These are phyloP conservation scores for Monarda citriodora DNA, from an alignment of 305 asterid species.

Conservation along the genomic window DNA sequence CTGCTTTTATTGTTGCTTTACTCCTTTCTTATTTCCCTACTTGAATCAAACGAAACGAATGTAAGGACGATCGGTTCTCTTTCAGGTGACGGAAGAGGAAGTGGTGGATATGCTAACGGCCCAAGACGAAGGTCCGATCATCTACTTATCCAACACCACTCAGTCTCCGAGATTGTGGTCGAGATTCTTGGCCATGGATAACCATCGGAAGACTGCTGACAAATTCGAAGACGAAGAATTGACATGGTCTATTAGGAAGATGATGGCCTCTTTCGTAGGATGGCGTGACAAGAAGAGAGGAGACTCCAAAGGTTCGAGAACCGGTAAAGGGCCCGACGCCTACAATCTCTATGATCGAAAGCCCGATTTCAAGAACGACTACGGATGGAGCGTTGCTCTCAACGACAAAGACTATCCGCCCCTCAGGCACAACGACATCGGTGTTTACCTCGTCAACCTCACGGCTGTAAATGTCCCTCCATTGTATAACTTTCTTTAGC, in stretches of 20 bases:
- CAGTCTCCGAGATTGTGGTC: conserved; percentile 53
- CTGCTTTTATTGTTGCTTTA: no score
- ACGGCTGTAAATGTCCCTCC: conserved; percentile 44
- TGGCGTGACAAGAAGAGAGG: conserved; percentile 13
- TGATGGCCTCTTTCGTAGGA: conserved; percentile 42
- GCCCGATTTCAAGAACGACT: conserved; percentile 66
- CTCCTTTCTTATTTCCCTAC: no score
- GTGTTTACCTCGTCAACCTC: conserved; percentile 75
- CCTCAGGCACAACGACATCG: conserved; percentile 47
- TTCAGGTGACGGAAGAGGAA: conserved; percentile 57
- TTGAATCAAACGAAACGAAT: no score
- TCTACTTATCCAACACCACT: conserved; percentile 35
- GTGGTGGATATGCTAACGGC: conserved; percentile 37
- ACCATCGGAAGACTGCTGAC: conserved; percentile 30
- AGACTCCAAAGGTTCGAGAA: conserved; percentile 9
- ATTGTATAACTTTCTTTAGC: no score
- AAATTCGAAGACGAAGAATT: conserved; percentile 17
- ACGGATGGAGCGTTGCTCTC: conserved; percentile 77
- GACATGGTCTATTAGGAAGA: conserved; percentile 60
- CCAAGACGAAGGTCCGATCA: conserved; percentile 58
- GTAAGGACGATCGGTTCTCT: neutral
- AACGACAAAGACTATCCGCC: conserved; percentile 58
- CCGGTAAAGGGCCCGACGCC: conserved; percentile 48
- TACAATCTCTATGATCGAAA: conserved; percentile 55
- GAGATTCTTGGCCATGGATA: conserved; percentile 45